phyloP scores from a whole-genome alignment of 2,329 filamentous ascomycete species.

The Zopfia rhizophila region DNA sequence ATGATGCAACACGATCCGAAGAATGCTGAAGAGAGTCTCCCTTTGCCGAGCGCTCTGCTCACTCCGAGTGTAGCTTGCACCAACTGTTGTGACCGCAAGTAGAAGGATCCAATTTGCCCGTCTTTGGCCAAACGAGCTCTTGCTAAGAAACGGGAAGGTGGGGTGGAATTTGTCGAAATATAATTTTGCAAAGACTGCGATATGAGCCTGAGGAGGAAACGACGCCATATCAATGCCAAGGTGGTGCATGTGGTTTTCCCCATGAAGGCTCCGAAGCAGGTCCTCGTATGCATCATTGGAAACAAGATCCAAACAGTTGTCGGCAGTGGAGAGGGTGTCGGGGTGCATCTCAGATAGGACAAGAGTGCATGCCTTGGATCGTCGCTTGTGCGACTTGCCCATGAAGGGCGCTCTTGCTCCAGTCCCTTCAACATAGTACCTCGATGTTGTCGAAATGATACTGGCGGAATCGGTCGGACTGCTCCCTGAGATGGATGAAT shows the following conservation, averaged over 20 bases:
- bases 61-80: conserved; percentile 31
- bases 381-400: conserved; percentile 18
- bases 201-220: conserved; percentile 33
- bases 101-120: conserved; percentile 29
- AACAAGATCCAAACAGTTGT: neutral
- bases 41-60: conserved; percentile 1
- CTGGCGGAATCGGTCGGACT: conserved; percentile 14
- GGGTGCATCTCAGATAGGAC: no score
- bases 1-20: conserved; percentile 6
- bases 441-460: conserved; percentile 15
- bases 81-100: conserved; percentile 39
- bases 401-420: conserved; percentile 27
- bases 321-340: neutral
- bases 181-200: conserved; percentile 32
- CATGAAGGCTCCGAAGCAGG: conserved; percentile 12
- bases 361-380: no score
- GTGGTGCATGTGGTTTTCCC: conserved; percentile 14
- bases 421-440: conserved; percentile 25
- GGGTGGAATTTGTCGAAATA: conserved; percentile 42
- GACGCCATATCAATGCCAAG: conserved; percentile 13
- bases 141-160: conserved; percentile 42
- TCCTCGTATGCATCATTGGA: conserved; percentile 13
- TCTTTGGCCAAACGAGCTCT: conserved; percentile 23
- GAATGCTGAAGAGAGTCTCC: conserved; percentile 18
- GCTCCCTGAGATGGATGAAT: no score